A percentile compares a stretch with the other conserved stretches of the same genome.
Evolutionary conservation across 495 filamentous ascomycete species (phyloP).

Genomic region (Chaetomium fimeti): DNA sequence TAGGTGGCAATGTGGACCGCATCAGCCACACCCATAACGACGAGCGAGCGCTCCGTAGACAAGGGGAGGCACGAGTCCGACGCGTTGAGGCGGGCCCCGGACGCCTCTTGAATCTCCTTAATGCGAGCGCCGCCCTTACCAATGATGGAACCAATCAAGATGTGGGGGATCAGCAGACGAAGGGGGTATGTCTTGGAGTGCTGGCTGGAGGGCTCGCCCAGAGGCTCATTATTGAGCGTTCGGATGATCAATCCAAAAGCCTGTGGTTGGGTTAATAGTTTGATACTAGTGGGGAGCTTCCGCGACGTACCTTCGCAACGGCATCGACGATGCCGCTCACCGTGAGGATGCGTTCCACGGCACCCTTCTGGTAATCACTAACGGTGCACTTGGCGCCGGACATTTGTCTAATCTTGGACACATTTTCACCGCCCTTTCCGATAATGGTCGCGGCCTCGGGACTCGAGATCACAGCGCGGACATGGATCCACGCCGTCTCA

Average conservation of each 20-base stretch:
- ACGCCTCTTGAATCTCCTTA: conserved; percentile 97
- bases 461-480: conserved; percentile 93
- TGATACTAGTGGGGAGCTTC: background rate
- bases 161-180: conserved; percentile 91
- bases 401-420: conserved; percentile 85
- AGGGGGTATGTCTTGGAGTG: conserved; percentile 97
- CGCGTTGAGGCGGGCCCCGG: conserved; percentile 92
- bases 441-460: conserved; percentile 96
- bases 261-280: conserved; percentile 47
- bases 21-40: conserved; percentile 85
- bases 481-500: conserved; percentile 94
- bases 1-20: conserved; percentile 98
- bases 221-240: conserved; percentile 92
- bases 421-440: conserved; percentile 97
- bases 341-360: conserved; percentile 93
- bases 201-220: conserved; percentile 78
- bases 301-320: conserved; percentile 77
- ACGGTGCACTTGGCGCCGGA: conserved; percentile 97
- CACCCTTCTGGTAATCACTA: conserved; percentile 94
- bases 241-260: conserved; percentile 98
- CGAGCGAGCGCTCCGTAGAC: conserved; percentile 94
- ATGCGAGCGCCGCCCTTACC: conserved; percentile 93
- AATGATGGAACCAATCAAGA: conserved; percentile 97
- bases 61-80: conserved; percentile 91
- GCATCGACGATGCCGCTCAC: conserved; percentile 95